Evolutionary conservation across 768 basidiomycete species (phyloP), one percentile per base, ranked within the genome.

Genomic region (Psilocybe cubensis): DNA sequence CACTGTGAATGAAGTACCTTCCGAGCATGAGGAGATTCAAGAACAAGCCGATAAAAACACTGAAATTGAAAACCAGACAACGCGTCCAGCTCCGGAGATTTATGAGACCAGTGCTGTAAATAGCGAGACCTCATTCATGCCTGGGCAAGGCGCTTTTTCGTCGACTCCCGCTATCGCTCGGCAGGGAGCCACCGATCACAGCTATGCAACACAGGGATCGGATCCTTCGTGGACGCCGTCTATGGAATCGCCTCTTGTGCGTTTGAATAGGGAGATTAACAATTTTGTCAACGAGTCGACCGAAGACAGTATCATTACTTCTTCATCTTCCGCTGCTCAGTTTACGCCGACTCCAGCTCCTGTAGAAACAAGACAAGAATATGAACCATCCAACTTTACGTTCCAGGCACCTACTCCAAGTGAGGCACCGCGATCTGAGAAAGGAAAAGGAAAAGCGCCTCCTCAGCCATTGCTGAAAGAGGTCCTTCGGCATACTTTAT

Each of bases 51-150:
- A 53, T 50, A 17, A 62, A 52, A 46, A 71, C 29, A 49, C 63
- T 28, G 61, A 73, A 17, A 48, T 61, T 4, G 50, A 56, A 23
- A 62, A 62, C 20, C 31, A 63, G 52, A 52, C 56, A 35, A 58
- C 67, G 31, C 63, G 50, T 28, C 70, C 53, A 57, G 66, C 61
- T 41, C 59, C 42, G 20, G 68, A 64, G 42, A 58, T 61, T 41
- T 70, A 66, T 42, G 77, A 75, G 42, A 74, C 80, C 3, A 83
- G 82, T 60, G 71, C 78, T 11, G 78, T 81, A 6, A 77, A 80
- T 33, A 85, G 81, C 28, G 89, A 92, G 58, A 81, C 75, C 54
- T 92, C 91, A 3, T 96, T 94, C 70, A 78, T 87, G 69, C 90
- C 89, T 12, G 79, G 79, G 3, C 83, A 87, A 49, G 89, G 80